These are phyloP conservation scores for Acacia crassicarpa DNA, from an alignment of 306 rosid genomes.

Conservation along the genomic window DNA sequence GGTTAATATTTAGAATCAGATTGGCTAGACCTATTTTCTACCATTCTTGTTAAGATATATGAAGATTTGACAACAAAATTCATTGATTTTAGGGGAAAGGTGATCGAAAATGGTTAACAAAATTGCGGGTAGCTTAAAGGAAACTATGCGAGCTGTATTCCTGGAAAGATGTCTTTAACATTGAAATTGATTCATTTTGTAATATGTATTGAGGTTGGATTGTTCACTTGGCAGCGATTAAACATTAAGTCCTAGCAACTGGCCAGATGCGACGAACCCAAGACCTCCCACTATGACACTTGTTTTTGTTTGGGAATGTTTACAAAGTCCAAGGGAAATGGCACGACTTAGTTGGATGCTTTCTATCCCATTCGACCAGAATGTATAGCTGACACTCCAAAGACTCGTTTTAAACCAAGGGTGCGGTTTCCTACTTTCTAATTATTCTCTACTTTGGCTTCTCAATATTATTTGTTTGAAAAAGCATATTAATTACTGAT, in stretches of 20 bases:
- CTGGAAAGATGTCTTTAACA: not conserved
- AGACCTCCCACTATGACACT: not conserved
- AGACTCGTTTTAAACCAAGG: slow-evolving; percentile 83
- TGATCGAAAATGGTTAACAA: not conserved
- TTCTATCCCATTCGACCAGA: slow-evolving; percentile 52
- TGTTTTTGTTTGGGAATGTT: not conserved
- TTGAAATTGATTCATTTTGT: slow-evolving; percentile 16
- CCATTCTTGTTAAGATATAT: not conserved
- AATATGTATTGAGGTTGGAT: slow-evolving; percentile 14
- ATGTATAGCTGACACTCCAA: slow-evolving; percentile 48
- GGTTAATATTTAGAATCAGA: slow-evolving; percentile 17
- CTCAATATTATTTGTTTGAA: not conserved
- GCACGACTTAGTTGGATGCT: slow-evolving; percentile 44
- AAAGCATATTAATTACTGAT: not conserved
- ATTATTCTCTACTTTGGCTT: not conserved
- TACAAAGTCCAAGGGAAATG: slow-evolving; percentile 28
- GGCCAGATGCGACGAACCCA: not conserved
- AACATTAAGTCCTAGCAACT: slow-evolving; percentile 21
- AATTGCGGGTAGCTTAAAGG: slow-evolving; percentile 13
- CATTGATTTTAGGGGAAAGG: not conserved
- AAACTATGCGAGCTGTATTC: slow-evolving; percentile 14
- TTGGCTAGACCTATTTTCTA: not conserved
- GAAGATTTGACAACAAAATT: slow-evolving; percentile 3
- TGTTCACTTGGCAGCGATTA: slow-evolving; percentile 32
- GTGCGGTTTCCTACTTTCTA: slow-evolving; percentile 39